A percentile compares a stretch with the other conserved stretches of the same genome.
Evolutionary conservation across 768 basidiomycete species (phyloP).

Genomic region (Boletellus ananas): DNA sequence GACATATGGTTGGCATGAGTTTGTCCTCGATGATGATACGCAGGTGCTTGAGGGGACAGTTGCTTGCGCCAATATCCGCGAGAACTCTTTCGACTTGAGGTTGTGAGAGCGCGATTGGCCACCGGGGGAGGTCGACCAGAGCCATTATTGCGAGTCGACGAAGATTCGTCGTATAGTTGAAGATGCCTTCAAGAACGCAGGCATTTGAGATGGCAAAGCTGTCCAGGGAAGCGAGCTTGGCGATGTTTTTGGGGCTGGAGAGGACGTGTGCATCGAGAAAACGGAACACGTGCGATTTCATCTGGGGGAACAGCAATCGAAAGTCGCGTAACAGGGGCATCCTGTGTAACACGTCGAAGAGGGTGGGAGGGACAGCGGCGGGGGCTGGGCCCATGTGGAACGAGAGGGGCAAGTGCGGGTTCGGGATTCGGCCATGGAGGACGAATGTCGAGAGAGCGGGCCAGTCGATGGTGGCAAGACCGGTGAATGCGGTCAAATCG

Average conservation of each 20-base stretch:
- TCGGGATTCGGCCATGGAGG: slow-evolving; percentile 30
- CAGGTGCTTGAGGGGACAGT: slow-evolving; percentile 32
- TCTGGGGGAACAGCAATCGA: slow-evolving; percentile 31
- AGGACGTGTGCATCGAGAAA: slow-evolving; percentile 23
- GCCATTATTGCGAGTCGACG: slow-evolving; percentile 30
- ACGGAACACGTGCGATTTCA: slow-evolving; percentile 23
- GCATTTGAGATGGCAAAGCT: slow-evolving; percentile 36
- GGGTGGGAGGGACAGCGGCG: background rate
- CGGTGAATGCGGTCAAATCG: slow-evolving; percentile 24
- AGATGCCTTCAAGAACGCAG: slow-evolving; percentile 27
- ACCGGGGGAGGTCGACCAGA: slow-evolving; percentile 33
- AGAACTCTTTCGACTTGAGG: slow-evolving; percentile 30
- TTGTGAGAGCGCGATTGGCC: slow-evolving; percentile 35
- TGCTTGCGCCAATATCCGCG: slow-evolving; percentile 27
- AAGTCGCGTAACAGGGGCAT: slow-evolving; percentile 32
- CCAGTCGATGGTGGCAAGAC: slow-evolving; percentile 31
- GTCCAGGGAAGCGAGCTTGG: slow-evolving; percentile 32
- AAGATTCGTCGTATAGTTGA: slow-evolving; percentile 29
- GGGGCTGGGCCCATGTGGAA: slow-evolving; percentile 13
- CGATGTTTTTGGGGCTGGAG: slow-evolving; percentile 18
- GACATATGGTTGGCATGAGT: slow-evolving; percentile 30
- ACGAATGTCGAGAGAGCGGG: slow-evolving; percentile 28
- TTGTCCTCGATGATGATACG: slow-evolving; percentile 36
- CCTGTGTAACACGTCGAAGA: slow-evolving; percentile 29
- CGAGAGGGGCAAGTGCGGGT: slow-evolving; percentile 5